phyloP scores from a whole-genome alignment of 2,329 filamentous ascomycete genomes.

The Harringtonia aguacate region DNA sequence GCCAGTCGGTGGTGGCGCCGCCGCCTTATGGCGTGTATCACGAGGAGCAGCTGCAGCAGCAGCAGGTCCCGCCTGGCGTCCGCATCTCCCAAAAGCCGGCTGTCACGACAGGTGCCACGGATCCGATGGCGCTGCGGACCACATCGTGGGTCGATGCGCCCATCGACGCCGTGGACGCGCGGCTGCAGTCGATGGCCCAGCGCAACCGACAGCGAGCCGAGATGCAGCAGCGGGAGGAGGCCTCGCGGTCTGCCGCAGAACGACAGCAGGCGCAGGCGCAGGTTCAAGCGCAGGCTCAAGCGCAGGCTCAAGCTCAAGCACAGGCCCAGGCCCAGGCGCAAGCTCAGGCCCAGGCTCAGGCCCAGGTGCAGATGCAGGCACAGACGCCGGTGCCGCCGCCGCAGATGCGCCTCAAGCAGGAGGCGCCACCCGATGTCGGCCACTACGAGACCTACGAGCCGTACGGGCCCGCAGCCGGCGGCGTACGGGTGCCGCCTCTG shows the following conservation, averaged over 20 bases:
- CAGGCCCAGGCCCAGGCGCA: background rate
- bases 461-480: no score
- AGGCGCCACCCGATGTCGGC: background rate
- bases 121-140: constrained; percentile 9
- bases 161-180: constrained; percentile 13
- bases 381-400: constrained; percentile 9
- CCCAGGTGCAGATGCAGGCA: background rate
- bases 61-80: no score
- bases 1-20: constrained; percentile 19
- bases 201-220: constrained; percentile 18
- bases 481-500: no score
- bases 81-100: background rate
- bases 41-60: constrained; percentile 3
- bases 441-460: background rate
- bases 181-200: constrained; percentile 22
- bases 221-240: constrained; percentile 12
- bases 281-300: background rate
- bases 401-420: no score
- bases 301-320: background rate
- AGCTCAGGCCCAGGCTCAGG: constrained; percentile 10
- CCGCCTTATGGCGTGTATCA: constrained; percentile 8
- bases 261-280: background rate
- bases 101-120: background rate
- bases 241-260: background rate
- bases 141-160: constrained; percentile 9